These are phyloP conservation scores for Torrubiella hemipterigena DNA, from an alignment of 2,329 filamentous ascomycete genomes.

Conservation along the genomic window DNA sequence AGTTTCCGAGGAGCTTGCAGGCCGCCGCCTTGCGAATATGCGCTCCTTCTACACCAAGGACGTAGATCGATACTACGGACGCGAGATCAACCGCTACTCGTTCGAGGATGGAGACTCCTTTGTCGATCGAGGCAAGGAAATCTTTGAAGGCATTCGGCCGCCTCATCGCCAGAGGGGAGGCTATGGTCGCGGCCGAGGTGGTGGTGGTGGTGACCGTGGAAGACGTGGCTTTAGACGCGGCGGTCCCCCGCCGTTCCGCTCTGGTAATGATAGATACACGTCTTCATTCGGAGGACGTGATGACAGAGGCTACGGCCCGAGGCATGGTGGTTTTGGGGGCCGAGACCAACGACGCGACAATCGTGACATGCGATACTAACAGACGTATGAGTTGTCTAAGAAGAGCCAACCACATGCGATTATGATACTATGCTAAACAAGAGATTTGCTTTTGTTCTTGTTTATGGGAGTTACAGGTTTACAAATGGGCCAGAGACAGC, in stretches of 20 bases:
- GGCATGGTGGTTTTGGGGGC: constrained; percentile 2
- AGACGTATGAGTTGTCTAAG: neutral
- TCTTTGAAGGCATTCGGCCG: constrained; percentile 51
- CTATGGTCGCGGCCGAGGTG: constrained; percentile 20
- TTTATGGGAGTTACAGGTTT: no score
- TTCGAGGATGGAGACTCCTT: constrained; percentile 57
- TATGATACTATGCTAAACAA: no score
- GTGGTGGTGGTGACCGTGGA: constrained; percentile 15
- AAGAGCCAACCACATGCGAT: no score
- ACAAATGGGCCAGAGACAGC: no score
- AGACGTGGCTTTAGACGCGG: constrained; percentile 12
- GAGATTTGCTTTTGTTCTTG: no score
- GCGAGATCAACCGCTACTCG: constrained; percentile 55
- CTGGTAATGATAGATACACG: neutral
- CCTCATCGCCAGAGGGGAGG: constrained; percentile 35
- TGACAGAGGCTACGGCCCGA: constrained; percentile 8
- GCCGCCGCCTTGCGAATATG: constrained; percentile 50
- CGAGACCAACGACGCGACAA: no score
- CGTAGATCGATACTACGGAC: constrained; percentile 26
- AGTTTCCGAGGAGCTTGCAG: constrained; percentile 51
- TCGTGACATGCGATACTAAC: constrained; percentile 4
- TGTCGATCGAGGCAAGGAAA: constrained; percentile 62
- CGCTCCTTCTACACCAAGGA: constrained; percentile 32
- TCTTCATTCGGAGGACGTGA: constrained; percentile 16
- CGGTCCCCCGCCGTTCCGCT: constrained; percentile 15